Percentiles rank a stretch among this genome's conserved stretches.
Conservation (phyloP, 108 stramenopile genomes). For the Seminavis robusta region DNA sequence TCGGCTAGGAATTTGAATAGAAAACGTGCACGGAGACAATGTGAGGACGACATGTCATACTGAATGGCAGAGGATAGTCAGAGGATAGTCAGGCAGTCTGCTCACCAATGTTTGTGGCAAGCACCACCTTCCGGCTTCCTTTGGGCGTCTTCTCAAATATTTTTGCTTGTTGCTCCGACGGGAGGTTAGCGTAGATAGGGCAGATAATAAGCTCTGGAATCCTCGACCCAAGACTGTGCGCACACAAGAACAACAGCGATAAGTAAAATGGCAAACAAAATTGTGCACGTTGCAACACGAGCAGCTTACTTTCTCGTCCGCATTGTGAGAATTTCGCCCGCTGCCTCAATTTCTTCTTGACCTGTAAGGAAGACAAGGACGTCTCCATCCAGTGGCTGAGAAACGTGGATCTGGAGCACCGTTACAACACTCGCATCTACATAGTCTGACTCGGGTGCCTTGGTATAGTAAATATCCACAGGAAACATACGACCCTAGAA, state of each 20-base stretch:
- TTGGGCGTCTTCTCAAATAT: conserved; percentile 97
- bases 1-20: conserved; percentile 25
- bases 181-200: conserved; percentile 97
- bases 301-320: too few species aligned
- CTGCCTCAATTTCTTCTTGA: conserved; percentile 99
- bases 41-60: neutral
- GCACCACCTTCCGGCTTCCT: conserved; percentile 93
- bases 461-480: conserved; percentile 95
- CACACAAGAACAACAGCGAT: conserved; percentile 6
- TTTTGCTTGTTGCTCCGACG: conserved; percentile 99
- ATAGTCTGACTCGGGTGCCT: conserved; percentile 99
- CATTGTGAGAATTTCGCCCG: conserved; percentile 87
- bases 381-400: conserved; percentile 96
- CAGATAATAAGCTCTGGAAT: conserved; percentile 97
- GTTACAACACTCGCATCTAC: conserved; percentile 99
- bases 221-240: conserved; percentile 80
- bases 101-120: conserved; percentile 98
- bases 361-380: conserved; percentile 98
- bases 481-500: conserved; percentile 77
- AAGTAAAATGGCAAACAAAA: neutral
- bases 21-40: neutral
- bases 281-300: neutral
- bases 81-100: neutral
- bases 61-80: neutral
- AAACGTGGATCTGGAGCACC: conserved; percentile 96